Evolutionary conservation across 345 rosid genomes (phyloP), one percentile per base, ranked within the genome.

Genomic region (Hibiscus mutabilis): DNA sequence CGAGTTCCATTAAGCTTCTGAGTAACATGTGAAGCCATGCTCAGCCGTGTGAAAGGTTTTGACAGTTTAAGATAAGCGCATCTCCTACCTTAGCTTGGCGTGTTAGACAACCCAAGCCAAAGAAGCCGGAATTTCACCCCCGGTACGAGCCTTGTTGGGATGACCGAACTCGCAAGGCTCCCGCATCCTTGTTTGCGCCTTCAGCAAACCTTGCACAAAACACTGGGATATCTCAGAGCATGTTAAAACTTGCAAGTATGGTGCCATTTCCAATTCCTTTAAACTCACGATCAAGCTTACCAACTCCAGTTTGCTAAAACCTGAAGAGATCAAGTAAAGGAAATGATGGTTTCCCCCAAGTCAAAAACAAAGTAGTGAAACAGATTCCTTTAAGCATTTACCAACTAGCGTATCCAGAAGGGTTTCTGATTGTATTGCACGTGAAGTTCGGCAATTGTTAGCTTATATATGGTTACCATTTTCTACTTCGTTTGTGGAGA

Each of bases 331-430:
- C 2, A 42, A 29, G 18, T 15, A 66, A 66, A 40, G 68, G 68
- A 44, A 65, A 42, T 31, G 47, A 44, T 66, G 37, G 21, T 66
- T 46, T 46, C 21, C 21, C 7, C 3, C 0, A 56, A 46, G 18
- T 64, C 10, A 21, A 40, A 64, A 53, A 37, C 49, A 18, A 63
- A 40, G 68, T 64, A 12, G 68, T 64, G 68, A 42, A 42, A 42
- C 10, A 19, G 51, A 64, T 40, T 64, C 11, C 68, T 64, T 64
- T 21, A 64, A 42, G 53, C 33, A 14, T 64, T 64, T 42, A 42
- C 33, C 52, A 64, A 8, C 68, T 64, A 42, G 13, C 57, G 8
- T 66, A 7, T 66, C 37, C 19, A 46, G 37, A 7, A 24, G 35
- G 57, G 37, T 14, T 66, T 46, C 33, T 66, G 40, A 57, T 29